Conservation (phyloP, 2,329 filamentous ascomycete genomes). For the Aspergillus oerlinghausenensis region DNA sequence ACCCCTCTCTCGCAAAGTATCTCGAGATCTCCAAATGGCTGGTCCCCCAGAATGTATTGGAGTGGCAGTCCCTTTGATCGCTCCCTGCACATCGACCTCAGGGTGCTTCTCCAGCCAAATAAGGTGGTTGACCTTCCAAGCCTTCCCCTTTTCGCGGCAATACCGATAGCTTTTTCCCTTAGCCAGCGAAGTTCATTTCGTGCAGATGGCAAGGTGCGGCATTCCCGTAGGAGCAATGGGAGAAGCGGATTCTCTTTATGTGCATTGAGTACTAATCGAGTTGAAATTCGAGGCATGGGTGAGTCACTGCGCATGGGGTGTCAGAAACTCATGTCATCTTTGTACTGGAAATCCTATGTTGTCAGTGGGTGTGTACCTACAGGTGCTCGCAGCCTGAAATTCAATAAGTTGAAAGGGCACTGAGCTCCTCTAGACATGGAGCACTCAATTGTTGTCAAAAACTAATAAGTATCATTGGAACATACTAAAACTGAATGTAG, state of each 20-base stretch:
- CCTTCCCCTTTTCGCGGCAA: not conserved
- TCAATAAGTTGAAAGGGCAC: too few species aligned
- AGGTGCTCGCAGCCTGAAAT: too few species aligned
- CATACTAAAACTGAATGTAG: too few species aligned
- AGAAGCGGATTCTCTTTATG: conserved; percentile 33
- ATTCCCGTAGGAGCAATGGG: conserved; percentile 40
- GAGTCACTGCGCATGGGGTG: not conserved
- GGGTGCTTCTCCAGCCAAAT: conserved; percentile 24
- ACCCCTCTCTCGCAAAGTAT: conserved; percentile 73
- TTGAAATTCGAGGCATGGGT: conserved; percentile 42
- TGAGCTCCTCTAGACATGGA: too few species aligned
- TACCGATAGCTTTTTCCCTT: conserved; percentile 32
- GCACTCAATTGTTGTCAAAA: too few species aligned
- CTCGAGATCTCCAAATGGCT: conserved; percentile 81
- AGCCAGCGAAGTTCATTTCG: conserved; percentile 47
- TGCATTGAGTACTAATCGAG: conserved; percentile 33
- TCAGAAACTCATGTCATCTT: not conserved
- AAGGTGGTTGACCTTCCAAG: conserved; percentile 1
- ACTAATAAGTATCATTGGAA: too few species aligned
- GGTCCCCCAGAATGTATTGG: conserved; percentile 83
- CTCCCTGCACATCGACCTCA: conserved; percentile 36
- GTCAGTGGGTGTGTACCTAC: too few species aligned
- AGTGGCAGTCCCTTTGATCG: conserved; percentile 66
- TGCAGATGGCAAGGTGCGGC: conserved; percentile 41
- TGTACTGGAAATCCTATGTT: too few species aligned